Base-by-base conservation (phyloP, 2,329 filamentous ascomycete species). In the Tolypocladium ophioglossoides region DNA sequence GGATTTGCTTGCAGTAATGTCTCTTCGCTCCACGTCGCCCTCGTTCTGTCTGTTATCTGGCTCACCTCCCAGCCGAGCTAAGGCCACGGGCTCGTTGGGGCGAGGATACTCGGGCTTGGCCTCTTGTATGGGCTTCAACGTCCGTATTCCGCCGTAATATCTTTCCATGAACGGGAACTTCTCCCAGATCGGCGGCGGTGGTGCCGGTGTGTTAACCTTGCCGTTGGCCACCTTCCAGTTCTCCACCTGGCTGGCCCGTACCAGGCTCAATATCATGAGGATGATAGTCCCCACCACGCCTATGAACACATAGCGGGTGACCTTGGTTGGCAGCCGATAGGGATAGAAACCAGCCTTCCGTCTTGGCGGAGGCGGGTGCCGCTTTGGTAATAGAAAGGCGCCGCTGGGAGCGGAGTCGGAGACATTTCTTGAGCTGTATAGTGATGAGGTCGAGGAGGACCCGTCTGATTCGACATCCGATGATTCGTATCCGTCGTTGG, bases 81-180 rank as follows among this genome's bases (percentile, higher is more conserved):
- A 44, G 52, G 60, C 56, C 11, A 55, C 44, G 70, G 79, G 69
- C 60, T 85, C 84, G 51, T 85, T 83, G 50, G 78, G 71, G 9
- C 78, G 77, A 1, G 94, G 92, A 65, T 95, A 97, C 65, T 97
- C 89, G 0, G 91, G 86, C 11, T 78, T 74, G 60, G 91, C 92
- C 50, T 88, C 75, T 16, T 77, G 68, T 30, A 83, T 72, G 0
- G 82, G 71, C 0, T 88, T 81, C 57, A 99, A 66, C 0, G 80
- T 86, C 59, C 85, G 79, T 56, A 99, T 78, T 1, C 94, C 94
- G 16, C 91, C 92, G 67, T 96, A 94, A 67, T 96, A 99, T 58
- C 91, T 80, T 56, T 85, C 86, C 57, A 99, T 70, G 64, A 96
- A 95, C 0, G 84, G 83, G 66, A 95, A 97, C 11, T 79, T 81